These are phyloP conservation scores for Stagonosporopsis chrysanthemi DNA, from an alignment of 2,329 filamentous ascomycete species.

Conservation along the genomic window DNA sequence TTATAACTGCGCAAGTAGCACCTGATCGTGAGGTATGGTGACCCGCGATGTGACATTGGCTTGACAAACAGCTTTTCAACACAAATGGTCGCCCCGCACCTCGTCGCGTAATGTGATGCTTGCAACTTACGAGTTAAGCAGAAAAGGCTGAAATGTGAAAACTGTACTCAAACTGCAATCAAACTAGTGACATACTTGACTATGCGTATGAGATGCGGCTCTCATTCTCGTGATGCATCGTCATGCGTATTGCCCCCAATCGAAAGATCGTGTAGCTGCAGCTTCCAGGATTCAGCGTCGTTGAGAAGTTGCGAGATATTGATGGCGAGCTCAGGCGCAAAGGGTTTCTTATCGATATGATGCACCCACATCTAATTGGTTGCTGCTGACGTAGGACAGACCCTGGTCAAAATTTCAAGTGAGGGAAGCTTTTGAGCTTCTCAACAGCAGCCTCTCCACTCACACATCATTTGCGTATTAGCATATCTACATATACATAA, in stretches of 20 bases:
- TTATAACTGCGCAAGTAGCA: background rate
- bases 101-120: background rate
- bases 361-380: constrained; percentile 13
- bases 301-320: constrained; percentile 5
- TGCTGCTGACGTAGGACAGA: constrained; percentile 17
- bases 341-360: constrained; percentile 13
- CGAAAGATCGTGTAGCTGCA: background rate
- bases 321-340: background rate
- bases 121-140: background rate
- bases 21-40: background rate
- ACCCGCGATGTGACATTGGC: no score
- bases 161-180: background rate
- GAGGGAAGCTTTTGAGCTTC: constrained; percentile 3
- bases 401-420: constrained; percentile 15
- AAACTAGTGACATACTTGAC: background rate
- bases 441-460: constrained; percentile 20
- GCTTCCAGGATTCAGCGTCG: constrained; percentile 5
- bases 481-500: constrained; percentile 6
- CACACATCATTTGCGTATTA: constrained; percentile 12
- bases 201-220: background rate
- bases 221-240: background rate
- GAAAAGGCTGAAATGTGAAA: background rate
- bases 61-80: background rate
- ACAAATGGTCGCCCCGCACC: background rate
- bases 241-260: background rate